phyloP scores from a whole-genome alignment of 345 rosid genomes.

The Microcos paniculata region DNA sequence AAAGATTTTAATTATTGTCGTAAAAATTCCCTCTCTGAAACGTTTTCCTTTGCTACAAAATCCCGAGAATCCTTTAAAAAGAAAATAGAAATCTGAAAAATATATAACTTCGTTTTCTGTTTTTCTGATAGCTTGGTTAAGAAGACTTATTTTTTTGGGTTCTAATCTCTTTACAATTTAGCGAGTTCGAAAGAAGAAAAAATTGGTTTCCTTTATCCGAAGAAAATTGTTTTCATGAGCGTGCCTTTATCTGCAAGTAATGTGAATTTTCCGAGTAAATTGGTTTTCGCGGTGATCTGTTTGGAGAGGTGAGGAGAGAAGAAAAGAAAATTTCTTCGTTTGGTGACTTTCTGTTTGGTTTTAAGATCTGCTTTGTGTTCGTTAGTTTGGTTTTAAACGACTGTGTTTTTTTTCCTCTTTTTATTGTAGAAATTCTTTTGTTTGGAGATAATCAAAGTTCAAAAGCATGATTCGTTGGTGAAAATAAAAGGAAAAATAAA shows the following conservation, averaged over 20 bases:
- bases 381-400: slow-evolving; percentile 18
- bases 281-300: slow-evolving; percentile 35
- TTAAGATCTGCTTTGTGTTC: slow-evolving; percentile 54
- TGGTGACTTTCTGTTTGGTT: slow-evolving; percentile 15
- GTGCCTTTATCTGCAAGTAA: slow-evolving; percentile 47
- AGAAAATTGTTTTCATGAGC: background rate
- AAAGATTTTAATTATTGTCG: background rate
- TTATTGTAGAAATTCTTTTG: slow-evolving; percentile 24
- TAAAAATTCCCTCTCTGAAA: background rate
- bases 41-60: background rate
- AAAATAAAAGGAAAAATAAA: slow-evolving; percentile 28
- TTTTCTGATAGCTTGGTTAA: slow-evolving; percentile 4
- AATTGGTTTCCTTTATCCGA: background rate
- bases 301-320: slow-evolving; percentile 25
- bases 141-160: slow-evolving; percentile 3
- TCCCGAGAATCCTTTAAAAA: background rate
- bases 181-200: background rate
- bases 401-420: slow-evolving; percentile 14
- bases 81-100: slow-evolving; percentile 6
- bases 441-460: slow-evolving; percentile 27
- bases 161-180: slow-evolving; percentile 6
- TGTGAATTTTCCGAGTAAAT: slow-evolving; percentile 24
- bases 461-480: slow-evolving; percentile 40
- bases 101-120: background rate
- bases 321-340: background rate